phyloP scores from a whole-genome alignment of 208 protist species.

The Tritrichomonas musculus region DNA sequence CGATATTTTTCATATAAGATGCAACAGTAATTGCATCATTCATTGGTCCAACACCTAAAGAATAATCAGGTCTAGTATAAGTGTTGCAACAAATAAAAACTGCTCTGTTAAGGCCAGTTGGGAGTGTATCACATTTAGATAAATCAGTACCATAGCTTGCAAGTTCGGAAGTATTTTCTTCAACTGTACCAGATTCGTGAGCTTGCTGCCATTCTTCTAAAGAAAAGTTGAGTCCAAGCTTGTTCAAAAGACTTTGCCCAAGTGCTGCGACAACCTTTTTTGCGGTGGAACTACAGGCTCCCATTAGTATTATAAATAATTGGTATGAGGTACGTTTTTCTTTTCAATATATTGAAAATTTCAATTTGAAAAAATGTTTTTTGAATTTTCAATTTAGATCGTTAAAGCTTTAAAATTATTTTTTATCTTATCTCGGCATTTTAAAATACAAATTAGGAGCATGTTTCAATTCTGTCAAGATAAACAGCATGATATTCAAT shows the following conservation, averaged over 20 bases:
- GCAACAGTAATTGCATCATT: background rate
- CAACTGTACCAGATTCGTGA: background rate
- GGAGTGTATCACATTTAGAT: background rate
- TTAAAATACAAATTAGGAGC: background rate
- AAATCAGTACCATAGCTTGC: background rate
- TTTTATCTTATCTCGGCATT: background rate
- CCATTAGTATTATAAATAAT: background rate
- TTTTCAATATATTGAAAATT: background rate
- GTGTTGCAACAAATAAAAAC: slow-evolving; percentile 6
- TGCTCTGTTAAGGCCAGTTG: background rate
- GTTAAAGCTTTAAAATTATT: background rate
- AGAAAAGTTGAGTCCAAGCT: background rate
- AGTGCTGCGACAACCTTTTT: background rate
- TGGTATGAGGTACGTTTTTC: background rate
- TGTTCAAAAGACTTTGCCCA: background rate
- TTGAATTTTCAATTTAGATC: background rate
- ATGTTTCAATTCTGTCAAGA: background rate
- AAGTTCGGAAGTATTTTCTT: background rate
- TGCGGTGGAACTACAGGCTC: background rate
- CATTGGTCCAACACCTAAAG: background rate
- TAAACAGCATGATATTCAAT: background rate
- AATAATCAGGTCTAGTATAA: background rate
- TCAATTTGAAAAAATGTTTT: background rate
- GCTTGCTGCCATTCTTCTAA: background rate
- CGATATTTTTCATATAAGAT: background rate